phyloP scores from a whole-genome alignment of 2,329 filamentous ascomycete genomes.

The Fusarium sp. region DNA sequence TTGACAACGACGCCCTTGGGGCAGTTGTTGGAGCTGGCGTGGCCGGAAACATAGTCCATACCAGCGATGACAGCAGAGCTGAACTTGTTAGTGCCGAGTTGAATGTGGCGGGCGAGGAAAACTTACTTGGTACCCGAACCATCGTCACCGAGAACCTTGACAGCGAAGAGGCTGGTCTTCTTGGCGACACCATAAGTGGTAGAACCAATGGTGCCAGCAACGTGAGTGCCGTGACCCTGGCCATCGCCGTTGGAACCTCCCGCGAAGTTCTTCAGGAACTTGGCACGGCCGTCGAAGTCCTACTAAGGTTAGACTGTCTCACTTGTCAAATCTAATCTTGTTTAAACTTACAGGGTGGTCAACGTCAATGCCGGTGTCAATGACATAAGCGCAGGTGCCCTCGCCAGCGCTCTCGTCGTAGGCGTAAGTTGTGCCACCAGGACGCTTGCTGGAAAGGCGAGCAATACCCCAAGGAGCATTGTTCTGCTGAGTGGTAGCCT shows the following conservation, averaged over 20 bases:
- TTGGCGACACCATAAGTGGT: slow-evolving; percentile 58
- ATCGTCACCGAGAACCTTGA: slow-evolving; percentile 60
- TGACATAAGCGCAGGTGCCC: slow-evolving; percentile 60
- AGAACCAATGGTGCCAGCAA: slow-evolving; percentile 54
- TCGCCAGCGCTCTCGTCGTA: slow-evolving; percentile 58
- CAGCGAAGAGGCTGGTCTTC: slow-evolving; percentile 57
- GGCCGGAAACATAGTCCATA: slow-evolving; percentile 59
- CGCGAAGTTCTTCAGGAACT: slow-evolving; percentile 50
- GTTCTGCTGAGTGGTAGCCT: slow-evolving; percentile 50
- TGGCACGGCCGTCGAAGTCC: slow-evolving; percentile 54
- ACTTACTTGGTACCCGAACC: slow-evolving; percentile 48
- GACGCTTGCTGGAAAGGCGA: slow-evolving; percentile 54
- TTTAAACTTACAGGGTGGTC: slow-evolving; percentile 53
- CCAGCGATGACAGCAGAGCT: slow-evolving; percentile 61
- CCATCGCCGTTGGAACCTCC: slow-evolving; percentile 46
- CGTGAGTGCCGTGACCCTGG: slow-evolving; percentile 60
- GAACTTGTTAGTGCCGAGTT: too few species aligned
- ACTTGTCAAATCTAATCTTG: background rate
- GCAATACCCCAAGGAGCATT: slow-evolving; percentile 58
- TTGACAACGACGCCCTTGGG: slow-evolving; percentile 64
- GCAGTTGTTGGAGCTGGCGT: slow-evolving; percentile 56
- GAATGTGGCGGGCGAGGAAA: too few species aligned
- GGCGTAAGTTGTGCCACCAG: slow-evolving; percentile 52
- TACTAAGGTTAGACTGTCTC: slow-evolving; percentile 2
- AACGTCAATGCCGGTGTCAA: slow-evolving; percentile 61